Base-by-base conservation (phyloP, 78 protist species). In the Guillardia theta region DNA sequence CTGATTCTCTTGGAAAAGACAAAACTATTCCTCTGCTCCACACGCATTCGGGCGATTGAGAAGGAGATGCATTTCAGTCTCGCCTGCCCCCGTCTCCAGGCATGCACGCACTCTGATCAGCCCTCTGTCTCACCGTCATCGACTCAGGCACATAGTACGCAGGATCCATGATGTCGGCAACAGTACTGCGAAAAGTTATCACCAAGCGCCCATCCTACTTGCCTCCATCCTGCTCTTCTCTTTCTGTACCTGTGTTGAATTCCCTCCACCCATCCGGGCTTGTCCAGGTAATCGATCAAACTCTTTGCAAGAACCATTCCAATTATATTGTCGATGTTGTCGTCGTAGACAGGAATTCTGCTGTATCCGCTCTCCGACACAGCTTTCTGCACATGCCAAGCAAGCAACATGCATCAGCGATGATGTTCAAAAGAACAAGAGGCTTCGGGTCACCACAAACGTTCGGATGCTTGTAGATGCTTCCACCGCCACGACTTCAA, bases 321-420 rank as follows among this genome's bases (percentile, higher is more conserved):
- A 48, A 78, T 78, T 46, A 78, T 78, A 48, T 78, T 78, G 90
- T 78, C 90, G 50, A 78, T 43, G 90, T 78, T 78, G 90, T 78
- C 90, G 33, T 78, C 90, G 48, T 43, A 78, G 33, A 78, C 90
- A 8, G 90, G 90, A 8, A 78, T 43, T 19, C 90, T 46, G 33
- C 43, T 27, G 48, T 78, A 78, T 22, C 90, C 39, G 90, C 47
- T 44, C 5, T 18, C 90, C 90, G 90, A 24, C 33, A 44, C 90
- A 70, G 70, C 6, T 30, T 58, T 6, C 27, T 3, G 21, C 70
- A 58, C 39, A 1, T 0, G 39, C 58, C 58, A 15, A 36, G 87
- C 87, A 2, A 24, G 39, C 4, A 30, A 58, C 70, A 1, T 58
- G 2, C 1, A 24, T 1, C 6, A 6, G 70, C 70, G 70, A 30